Conservation (phyloP, 495 filamentous ascomycete species). For the Tuber calosporum region DNA sequence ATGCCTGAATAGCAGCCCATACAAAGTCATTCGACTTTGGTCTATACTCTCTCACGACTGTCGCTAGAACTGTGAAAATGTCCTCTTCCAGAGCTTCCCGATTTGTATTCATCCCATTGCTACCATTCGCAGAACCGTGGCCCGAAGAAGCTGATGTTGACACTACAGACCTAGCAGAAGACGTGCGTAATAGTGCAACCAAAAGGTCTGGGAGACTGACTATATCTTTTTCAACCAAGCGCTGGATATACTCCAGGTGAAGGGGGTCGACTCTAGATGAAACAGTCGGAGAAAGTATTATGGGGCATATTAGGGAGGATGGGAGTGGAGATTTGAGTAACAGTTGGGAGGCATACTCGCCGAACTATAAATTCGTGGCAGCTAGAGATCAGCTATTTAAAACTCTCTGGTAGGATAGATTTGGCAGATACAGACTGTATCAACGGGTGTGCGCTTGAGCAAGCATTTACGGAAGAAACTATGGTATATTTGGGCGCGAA, state of each 20-base stretch:
- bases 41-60: slow-evolving; percentile 23
- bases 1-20: slow-evolving; percentile 35
- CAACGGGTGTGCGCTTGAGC: slow-evolving; percentile 24
- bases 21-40: slow-evolving; percentile 36
- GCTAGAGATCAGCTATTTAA: slow-evolving; percentile 8
- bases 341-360: slow-evolving; percentile 34
- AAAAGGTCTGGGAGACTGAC: slow-evolving; percentile 35
- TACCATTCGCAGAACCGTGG: slow-evolving; percentile 9
- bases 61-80: slow-evolving; percentile 33
- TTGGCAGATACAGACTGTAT: slow-evolving; percentile 20
- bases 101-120: slow-evolving; percentile 5
- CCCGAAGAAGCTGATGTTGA: slow-evolving; percentile 16
- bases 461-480: slow-evolving; percentile 33
- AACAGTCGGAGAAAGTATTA: slow-evolving; percentile 35
- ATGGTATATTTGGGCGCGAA: slow-evolving; percentile 29
- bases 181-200: slow-evolving; percentile 30
- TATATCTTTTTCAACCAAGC: slow-evolving; percentile 37
- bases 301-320: slow-evolving; percentile 23
- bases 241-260: slow-evolving; percentile 36
- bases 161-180: slow-evolving; percentile 12
- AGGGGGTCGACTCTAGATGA: slow-evolving; percentile 34
- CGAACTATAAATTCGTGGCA: slow-evolving; percentile 27
- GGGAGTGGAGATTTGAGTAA: slow-evolving; percentile 33
- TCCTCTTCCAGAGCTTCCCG: slow-evolving; percentile 36
- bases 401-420: neutral